Evolutionary conservation across 371 early-diverging fungal species (phyloP).

Genomic region (Apophysomyces sp.): DNA sequence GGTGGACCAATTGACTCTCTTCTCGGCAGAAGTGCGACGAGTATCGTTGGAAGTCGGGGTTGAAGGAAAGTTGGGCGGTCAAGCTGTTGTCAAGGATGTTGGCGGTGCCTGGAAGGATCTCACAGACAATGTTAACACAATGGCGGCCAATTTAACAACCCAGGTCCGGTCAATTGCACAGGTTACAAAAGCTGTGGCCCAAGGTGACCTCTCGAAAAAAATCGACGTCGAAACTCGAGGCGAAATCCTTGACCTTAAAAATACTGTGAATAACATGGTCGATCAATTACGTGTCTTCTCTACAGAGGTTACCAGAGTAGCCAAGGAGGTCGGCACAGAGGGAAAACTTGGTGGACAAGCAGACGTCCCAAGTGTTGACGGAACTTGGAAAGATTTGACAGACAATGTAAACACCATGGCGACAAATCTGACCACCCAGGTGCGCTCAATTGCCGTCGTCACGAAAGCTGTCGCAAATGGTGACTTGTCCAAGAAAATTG

Average conservation of each 20-base stretch:
- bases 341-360: constrained; percentile 40
- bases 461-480: constrained; percentile 29
- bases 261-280: constrained; percentile 8
- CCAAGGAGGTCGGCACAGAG: constrained; percentile 16
- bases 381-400: constrained; percentile 45
- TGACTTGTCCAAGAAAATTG: constrained; percentile 18
- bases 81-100: constrained; percentile 43
- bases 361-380: constrained; percentile 23
- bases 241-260: constrained; percentile 35
- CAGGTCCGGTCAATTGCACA: constrained; percentile 30
- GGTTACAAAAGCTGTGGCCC: constrained; percentile 41
- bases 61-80: constrained; percentile 40
- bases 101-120: constrained; percentile 61
- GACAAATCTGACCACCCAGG: constrained; percentile 23
- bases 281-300: constrained; percentile 6
- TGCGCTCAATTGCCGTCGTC: constrained; percentile 24
- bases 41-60: constrained; percentile 31
- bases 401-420: constrained; percentile 33
- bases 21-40: constrained; percentile 24
- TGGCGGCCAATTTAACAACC: constrained; percentile 14
- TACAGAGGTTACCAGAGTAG: constrained; percentile 7
- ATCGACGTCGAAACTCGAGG: constrained; percentile 32
- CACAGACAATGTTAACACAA: constrained; percentile 56
- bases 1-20: not conserved
- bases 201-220: constrained; percentile 36